Conservation (phyloP, 192 early-diverging fungal genomes). For the Rhizophagus clarus region DNA sequence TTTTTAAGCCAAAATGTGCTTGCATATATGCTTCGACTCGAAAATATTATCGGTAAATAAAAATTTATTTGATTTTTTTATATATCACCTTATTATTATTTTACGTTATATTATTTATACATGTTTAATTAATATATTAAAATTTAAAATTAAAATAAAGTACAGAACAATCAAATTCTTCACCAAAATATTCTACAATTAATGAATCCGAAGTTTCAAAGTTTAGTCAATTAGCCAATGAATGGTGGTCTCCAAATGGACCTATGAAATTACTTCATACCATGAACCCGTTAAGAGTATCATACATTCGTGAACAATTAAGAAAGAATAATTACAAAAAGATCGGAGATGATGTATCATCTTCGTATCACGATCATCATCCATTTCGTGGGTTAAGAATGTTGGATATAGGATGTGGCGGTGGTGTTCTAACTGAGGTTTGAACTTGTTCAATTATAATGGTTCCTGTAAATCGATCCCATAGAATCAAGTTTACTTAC, state of each 20-base stretch:
- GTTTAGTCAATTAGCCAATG: slow-evolving; percentile 66
- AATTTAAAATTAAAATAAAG: not conserved
- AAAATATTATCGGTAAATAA: not conserved
- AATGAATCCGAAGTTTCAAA: slow-evolving; percentile 74
- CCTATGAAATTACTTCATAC: slow-evolving; percentile 82
- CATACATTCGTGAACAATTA: slow-evolving; percentile 69
- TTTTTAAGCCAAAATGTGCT: not conserved
- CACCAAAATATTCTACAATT: slow-evolving; percentile 48
- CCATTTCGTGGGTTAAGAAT: slow-evolving; percentile 62
- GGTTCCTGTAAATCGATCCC: not conserved
- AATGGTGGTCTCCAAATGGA: slow-evolving; percentile 93
- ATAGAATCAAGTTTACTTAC: not conserved
- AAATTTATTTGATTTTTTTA: not conserved
- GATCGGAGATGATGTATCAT: slow-evolving; percentile 3
- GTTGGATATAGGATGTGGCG: slow-evolving; percentile 94
- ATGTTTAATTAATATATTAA: not conserved
- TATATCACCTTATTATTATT: too few species aligned
- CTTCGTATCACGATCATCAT: slow-evolving; percentile 15
- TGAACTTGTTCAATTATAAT: not conserved
- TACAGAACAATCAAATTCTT: not conserved
- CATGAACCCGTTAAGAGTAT: slow-evolving; percentile 72
- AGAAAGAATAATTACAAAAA: slow-evolving; percentile 19
- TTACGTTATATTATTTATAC: too few species aligned
- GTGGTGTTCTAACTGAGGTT: slow-evolving; percentile 87
- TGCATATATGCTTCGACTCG: not conserved